Evolutionary conservation across 176 grass and related monocot species (phyloP), one percentile per base, ranked within the genome.

Genomic region (Eragrostis nindensis): DNA sequence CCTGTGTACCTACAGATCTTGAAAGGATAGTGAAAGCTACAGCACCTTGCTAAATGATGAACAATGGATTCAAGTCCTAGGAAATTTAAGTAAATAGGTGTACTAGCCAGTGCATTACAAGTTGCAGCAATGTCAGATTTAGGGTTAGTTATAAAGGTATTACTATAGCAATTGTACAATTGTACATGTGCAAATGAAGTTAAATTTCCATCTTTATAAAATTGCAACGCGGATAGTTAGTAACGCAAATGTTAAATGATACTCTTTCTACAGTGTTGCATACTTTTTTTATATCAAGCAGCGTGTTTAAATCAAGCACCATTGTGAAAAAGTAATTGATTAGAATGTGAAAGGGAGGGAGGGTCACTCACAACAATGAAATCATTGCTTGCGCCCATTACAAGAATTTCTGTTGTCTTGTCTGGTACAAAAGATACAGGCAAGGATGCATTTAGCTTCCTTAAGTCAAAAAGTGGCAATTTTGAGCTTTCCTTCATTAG

Each of bases 401-500:
- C 71, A 52, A 94, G 88, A 70, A 98, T 71, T 50, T 92, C 67
- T 65, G 87, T 40, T 30, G 78, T 80, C 85, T 50, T 74, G 22
- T 84, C 66, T 83, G 70, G 50, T 15, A 87, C 68, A 63, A 83
- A 89, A 83, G 92, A 66, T 73, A 98, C 89, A 64, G 95, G 88
- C 65, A 98, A 78, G 22, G 95, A 85, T 66, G 86, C 86, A 85
- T 94, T 98, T 26, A 98, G 88, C 80, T 85, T 94, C 78, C 80
- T 89, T 47, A 92, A 77, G 71, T 94, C 90, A 75, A 98, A 98
- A 27, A 98, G 49, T 69, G 92, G 83, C 68, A 92, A 74, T 82
- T 91, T 94, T 36, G 85, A 98, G 67, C 95, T 98, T 40, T 61
- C 86, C 68, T 85, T 92, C 95, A 94, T 98, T 73, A 98, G 84